These are phyloP conservation scores for Scleroderma bovista DNA, from an alignment of 768 basidiomycete genomes.

Conservation along the genomic window DNA sequence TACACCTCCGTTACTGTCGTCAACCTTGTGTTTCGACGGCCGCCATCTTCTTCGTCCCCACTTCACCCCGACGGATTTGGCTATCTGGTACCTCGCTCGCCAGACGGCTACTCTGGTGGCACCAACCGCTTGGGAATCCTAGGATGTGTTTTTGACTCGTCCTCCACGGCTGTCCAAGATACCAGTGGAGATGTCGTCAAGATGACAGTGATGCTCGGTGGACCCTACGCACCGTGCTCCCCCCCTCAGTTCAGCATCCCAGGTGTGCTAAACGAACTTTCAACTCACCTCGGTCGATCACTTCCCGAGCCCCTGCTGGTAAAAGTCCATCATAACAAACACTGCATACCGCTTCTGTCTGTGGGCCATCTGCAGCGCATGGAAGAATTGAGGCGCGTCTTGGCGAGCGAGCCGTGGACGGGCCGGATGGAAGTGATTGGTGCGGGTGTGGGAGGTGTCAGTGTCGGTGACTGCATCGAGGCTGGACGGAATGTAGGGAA, in stretches of 20 bases:
- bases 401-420: conserved; percentile 39
- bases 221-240: conserved; percentile 48
- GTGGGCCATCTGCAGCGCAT: conserved; percentile 73
- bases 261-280: conserved; percentile 28
- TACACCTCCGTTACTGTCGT: conserved; percentile 81
- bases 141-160: conserved; percentile 89
- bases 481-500: conserved; percentile 57
- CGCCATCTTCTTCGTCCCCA: conserved; percentile 28
- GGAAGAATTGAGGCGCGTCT: conserved; percentile 44
- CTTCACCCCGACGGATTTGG: conserved; percentile 89
- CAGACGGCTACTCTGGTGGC: conserved; percentile 41
- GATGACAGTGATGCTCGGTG: conserved; percentile 87
- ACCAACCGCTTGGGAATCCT: conserved; percentile 47
- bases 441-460: conserved; percentile 84
- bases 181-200: conserved; percentile 50
- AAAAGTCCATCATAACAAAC: conserved; percentile 46
- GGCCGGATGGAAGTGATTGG: conserved; percentile 62
- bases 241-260: conserved; percentile 21
- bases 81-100: conserved; percentile 84
- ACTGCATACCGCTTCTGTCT: conserved; percentile 75
- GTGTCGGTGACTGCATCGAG: conserved; percentile 80
- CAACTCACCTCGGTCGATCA: conserved; percentile 37
- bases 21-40: conserved; percentile 73
- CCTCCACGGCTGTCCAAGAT: conserved; percentile 61
- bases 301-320: conserved; percentile 55